These are phyloP conservation scores for Brasilioporus rufonigricans DNA, from an alignment of 768 basidiomycete genomes.

Conservation along the genomic window DNA sequence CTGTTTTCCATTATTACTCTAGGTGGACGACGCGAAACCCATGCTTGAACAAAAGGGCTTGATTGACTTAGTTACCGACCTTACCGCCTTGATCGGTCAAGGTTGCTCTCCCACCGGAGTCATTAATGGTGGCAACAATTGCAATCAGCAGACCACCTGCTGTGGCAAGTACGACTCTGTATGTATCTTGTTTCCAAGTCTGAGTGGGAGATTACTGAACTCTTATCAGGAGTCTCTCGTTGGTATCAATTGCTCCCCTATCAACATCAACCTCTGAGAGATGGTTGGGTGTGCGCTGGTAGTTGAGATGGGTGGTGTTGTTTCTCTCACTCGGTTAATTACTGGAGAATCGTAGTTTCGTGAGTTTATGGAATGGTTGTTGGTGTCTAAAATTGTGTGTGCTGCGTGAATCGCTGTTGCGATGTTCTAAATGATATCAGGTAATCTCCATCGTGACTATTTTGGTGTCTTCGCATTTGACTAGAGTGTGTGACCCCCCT, in stretches of 20 bases:
- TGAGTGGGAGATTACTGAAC: not conserved
- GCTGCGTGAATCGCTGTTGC: too few relatives aligned
- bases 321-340: not conserved
- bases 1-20: too few relatives aligned
- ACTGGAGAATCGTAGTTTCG: not conserved
- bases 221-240: constrained; percentile 3
- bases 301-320: not conserved
- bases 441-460: too few relatives aligned
- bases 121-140: not conserved
- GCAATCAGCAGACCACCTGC: constrained; percentile 1
- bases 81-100: not conserved
- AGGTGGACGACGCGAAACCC: too few relatives aligned
- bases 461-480: too few relatives aligned
- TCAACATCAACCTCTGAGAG: not conserved
- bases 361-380: not conserved
- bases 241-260: not conserved
- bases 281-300: not conserved
- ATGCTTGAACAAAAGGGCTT: too few relatives aligned
- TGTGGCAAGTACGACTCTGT: constrained; percentile 4
- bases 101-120: not conserved
- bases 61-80: too few relatives aligned
- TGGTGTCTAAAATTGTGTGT: too few relatives aligned
- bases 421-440: too few relatives aligned
- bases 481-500: too few relatives aligned
- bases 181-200: not conserved